Percentiles rank a stretch among this genome's conserved stretches.
These are phyloP conservation scores for Aureobasidium namibiae DNA, from an alignment of 2,329 filamentous ascomycete genomes.

Conservation along the genomic window DNA sequence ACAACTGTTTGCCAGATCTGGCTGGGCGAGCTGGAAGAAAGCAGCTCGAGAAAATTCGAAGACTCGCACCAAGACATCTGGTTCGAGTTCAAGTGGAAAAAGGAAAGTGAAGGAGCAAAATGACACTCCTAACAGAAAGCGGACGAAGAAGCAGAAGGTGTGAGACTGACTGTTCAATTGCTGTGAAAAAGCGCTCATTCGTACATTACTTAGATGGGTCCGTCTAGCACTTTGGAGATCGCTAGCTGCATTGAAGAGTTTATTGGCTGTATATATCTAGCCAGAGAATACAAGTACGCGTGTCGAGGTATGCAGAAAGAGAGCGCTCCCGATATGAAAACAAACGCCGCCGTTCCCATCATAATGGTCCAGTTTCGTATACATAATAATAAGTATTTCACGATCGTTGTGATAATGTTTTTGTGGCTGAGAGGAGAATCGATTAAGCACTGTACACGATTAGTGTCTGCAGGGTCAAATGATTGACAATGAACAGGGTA, in stretches of 20 bases:
- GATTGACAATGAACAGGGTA: conserved; percentile 22
- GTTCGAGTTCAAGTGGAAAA: neutral
- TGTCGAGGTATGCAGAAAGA: neutral
- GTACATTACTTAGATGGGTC: neutral
- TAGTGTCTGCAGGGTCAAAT: conserved; percentile 14
- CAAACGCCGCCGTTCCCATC: conserved; percentile 7
- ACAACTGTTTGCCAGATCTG: conserved; percentile 36
- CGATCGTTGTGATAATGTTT: neutral
- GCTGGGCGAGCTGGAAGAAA: conserved; percentile 17
- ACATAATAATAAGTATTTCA: neutral
- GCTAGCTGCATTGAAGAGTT: neutral
- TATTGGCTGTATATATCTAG: neutral
- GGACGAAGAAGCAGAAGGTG: neutral
- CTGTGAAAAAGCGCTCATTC: neutral
- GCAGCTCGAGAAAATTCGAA: neutral
- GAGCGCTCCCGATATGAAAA: neutral
- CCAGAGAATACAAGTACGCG: neutral
- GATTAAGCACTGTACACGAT: conserved; percentile 11
- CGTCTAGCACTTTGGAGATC: neutral
- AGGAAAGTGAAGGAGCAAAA: neutral
- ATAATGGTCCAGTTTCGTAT: conserved; percentile 8
- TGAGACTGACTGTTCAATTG: neutral
- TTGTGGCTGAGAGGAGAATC: neutral
- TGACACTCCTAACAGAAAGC: neutral
- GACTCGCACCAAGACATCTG: neutral